Conservation (phyloP, 176 grass and related monocot species). For the Leersia perrieri region DNA sequence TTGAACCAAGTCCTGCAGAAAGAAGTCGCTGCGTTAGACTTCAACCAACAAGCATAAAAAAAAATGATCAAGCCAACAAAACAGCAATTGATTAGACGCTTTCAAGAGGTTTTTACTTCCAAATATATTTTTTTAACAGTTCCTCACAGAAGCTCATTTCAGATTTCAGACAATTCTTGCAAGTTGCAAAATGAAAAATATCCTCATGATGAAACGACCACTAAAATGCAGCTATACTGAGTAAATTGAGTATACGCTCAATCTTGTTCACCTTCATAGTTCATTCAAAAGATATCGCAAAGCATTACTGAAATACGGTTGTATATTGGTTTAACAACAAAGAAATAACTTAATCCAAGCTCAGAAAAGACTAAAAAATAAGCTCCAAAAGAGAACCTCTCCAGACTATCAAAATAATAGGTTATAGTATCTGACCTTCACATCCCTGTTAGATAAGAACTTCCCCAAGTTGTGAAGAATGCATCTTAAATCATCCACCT, state of each 20-base stretch:
- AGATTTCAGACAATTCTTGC: too few relatives aligned
- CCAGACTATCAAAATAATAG: background rate
- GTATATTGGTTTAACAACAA: background rate
- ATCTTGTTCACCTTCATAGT: too few relatives aligned
- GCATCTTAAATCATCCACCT: constrained; percentile 97
- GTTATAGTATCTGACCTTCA: constrained; percentile 67
- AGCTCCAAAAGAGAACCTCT: background rate
- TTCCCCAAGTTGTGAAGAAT: constrained; percentile 97
- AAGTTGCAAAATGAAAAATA: background rate
- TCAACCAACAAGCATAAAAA: constrained; percentile 13
- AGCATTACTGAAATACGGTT: background rate
- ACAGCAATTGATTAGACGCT: background rate
- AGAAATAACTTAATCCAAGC: background rate
- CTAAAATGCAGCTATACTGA: background rate
- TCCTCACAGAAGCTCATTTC: background rate
- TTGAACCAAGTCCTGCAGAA: constrained; percentile 79
- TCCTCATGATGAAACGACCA: background rate
- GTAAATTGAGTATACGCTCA: too few relatives aligned
- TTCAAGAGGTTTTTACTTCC: background rate
- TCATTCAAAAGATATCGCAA: too few relatives aligned
- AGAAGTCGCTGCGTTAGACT: constrained; percentile 5
- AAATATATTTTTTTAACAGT: background rate
- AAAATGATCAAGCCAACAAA: background rate
- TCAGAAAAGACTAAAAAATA: background rate
- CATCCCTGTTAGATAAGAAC: constrained; percentile 82